Evolutionary conservation across 106 monocot genomes (phyloP).

Genomic region (Vanilla planifolia): DNA sequence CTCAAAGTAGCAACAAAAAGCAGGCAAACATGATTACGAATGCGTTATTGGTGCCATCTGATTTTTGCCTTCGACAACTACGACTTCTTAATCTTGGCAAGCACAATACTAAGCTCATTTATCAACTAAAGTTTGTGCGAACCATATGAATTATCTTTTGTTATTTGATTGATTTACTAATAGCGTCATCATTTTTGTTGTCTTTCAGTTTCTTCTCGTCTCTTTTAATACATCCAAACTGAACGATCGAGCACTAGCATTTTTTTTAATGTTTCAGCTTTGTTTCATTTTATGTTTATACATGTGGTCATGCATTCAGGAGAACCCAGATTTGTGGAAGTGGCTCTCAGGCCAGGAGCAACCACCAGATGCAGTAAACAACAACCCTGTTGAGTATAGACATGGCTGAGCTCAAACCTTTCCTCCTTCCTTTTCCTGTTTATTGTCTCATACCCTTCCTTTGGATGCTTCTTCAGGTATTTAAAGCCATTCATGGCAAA

Average conservation of each 20-base stretch:
- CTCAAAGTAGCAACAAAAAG: too few relatives aligned
- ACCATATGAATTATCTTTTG: too few relatives aligned
- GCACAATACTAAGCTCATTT: too few relatives aligned
- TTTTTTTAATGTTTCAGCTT: neutral
- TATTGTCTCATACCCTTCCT: neutral
- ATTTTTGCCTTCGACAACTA: too few relatives aligned
- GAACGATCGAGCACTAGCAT: too few relatives aligned
- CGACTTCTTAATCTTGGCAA: too few relatives aligned
- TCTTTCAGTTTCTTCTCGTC: neutral
- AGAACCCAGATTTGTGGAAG: constrained; percentile 98
- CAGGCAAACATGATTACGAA: too few relatives aligned
- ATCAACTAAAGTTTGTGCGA: too few relatives aligned
- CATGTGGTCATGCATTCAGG: constrained; percentile 45
- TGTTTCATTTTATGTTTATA: neutral
- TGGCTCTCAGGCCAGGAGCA: constrained; percentile 94
- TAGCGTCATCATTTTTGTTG: neutral
- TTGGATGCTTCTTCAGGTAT: constrained; percentile 39
- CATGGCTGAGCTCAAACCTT: neutral
- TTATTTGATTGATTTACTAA: neutral
- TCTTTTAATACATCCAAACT: too few relatives aligned
- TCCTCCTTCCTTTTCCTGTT: neutral
- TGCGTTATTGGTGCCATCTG: too few relatives aligned
- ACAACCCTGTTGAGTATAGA: constrained; percentile 52
- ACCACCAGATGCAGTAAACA: constrained; percentile 66
- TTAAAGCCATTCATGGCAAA: constrained; percentile 53